Base-by-base conservation (phyloP, 176 grass and related monocot species). In the Aegilops umbellulata region DNA sequence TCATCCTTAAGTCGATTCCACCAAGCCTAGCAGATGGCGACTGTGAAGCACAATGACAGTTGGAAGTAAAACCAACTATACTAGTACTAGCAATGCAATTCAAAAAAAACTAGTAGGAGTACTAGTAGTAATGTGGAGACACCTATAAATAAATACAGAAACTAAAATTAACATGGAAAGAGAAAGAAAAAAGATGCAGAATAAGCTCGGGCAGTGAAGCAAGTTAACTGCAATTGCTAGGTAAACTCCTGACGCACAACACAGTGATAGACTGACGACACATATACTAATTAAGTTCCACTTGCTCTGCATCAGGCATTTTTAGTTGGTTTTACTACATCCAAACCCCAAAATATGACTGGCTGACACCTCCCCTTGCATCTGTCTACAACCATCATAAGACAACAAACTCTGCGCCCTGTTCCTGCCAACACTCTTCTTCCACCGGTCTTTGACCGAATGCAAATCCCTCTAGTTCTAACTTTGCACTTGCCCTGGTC, bases 401-500 rank as follows among this genome's bases (percentile, higher is more conserved):
- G 41, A 10, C 10, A 42, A 42, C 41, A 42, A 42, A 42, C 41
- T 42, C 41, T 3, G 10, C 10, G 25, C 39, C 14, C 66, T 82
- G 49, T 29, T 34, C 35, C 66, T 39, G 1, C 78, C 41, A 53
- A 31, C 69, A 87, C 7, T 46, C 65, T 22, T 25, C 76, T 81
- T 22, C 24, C n/a, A 53, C 51, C 17, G 65, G 30, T 31, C 76
- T 70, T 70, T 17, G 20, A 38, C 58, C 75, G 15, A 51, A 7
- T 51, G 15, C 42, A 74, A 19, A 22, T 23, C 32, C 24, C 63
- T 2, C 36, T 84, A 66, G 67, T 25, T 84, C 15, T 38, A 13
- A 61, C 25, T 77, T 77, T 32, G 86, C 49, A 10, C 42, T 77
- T 64, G 67, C 66, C 80, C 41, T 89, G 30, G 24, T 13, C 68